Evolutionary conservation across 2,329 filamentous ascomycete species (phyloP).

Genomic region (Didymella lethalis): DNA sequence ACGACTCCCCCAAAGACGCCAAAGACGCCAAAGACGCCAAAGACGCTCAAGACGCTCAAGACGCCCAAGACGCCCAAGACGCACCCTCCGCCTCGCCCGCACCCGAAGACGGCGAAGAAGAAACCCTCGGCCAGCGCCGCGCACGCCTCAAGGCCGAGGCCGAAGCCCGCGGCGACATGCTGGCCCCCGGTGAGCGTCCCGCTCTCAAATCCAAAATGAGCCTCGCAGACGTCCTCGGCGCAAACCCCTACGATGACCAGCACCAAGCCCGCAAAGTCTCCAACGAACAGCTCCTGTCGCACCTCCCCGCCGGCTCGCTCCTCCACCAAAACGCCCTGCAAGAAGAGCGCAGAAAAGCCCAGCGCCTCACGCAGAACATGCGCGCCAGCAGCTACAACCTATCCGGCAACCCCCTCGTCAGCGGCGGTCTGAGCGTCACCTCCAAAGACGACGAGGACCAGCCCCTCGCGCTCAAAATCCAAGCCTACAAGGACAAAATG

Average conservation of each 20-base stretch:
- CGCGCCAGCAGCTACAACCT: constrained; percentile 42
- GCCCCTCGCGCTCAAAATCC: constrained; percentile 45
- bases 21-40: not conserved
- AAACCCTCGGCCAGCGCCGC: constrained; percentile 80
- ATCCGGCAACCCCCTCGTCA: constrained; percentile 39
- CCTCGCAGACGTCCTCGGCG: constrained; percentile 68
- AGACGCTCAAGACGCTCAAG: not conserved
- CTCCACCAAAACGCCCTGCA: constrained; percentile 51
- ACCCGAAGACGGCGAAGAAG: constrained; percentile 63
- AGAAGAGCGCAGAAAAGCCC: constrained; percentile 48
- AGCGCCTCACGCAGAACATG: constrained; percentile 46
- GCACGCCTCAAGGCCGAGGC: constrained; percentile 76
- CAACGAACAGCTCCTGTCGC: constrained; percentile 44
- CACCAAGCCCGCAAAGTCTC: constrained; percentile 48
- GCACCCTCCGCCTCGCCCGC: constrained; percentile 8
- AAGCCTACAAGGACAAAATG: constrained; percentile 49
- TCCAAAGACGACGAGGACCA: constrained; percentile 39
- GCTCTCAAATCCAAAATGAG: constrained; percentile 58
- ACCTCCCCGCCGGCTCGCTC: constrained; percentile 52
- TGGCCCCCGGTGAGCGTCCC: constrained; percentile 37
- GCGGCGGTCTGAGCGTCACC: constrained; percentile 15
- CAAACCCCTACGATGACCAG: constrained; percentile 57
- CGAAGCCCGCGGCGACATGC: constrained; percentile 55
- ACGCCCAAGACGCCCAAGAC: not conserved
- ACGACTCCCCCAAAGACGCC: constrained; percentile 18